phyloP scores from a whole-genome alignment of 257 asterid species.

The Solanum peruvianum region DNA sequence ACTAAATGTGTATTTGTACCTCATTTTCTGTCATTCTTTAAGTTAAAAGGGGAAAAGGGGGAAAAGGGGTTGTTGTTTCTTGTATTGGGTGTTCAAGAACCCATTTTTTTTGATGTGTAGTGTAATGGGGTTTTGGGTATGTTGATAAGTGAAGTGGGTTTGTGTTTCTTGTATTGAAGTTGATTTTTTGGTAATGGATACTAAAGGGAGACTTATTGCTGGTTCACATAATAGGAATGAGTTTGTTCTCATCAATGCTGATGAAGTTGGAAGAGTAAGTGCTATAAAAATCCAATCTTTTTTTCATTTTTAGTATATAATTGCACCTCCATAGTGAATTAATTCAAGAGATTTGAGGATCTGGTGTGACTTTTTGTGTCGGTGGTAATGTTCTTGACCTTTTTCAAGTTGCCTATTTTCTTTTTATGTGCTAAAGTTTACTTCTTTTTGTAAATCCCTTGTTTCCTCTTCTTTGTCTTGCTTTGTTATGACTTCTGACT shows the following conservation, averaged over 20 bases:
- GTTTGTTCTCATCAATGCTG: conserved; percentile 95
- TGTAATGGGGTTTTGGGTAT: conserved; percentile 6
- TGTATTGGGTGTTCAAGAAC: conserved; percentile 4
- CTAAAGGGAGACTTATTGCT: conserved; percentile 93
- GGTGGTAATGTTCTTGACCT: conserved; percentile 1
- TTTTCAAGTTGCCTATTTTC: conserved; percentile 4
- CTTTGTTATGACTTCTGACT: not conserved
- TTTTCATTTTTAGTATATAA: not conserved
- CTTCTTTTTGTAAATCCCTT: not conserved
- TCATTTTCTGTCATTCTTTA: conserved; percentile 47
- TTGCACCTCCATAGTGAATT: not conserved
- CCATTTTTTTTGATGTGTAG: not conserved
- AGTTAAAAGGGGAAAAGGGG: not conserved
- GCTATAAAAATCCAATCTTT: conserved; percentile 1
- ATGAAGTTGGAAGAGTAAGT: conserved; percentile 90
- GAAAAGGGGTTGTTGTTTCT: not conserved
- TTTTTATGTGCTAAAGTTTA: not conserved
- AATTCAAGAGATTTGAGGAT: not conserved
- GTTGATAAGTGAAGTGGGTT: not conserved
- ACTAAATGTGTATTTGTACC: conserved; percentile 16
- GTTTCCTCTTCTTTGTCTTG: not conserved
- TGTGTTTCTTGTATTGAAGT: not conserved
- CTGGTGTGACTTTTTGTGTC: not conserved
- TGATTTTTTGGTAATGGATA: conserved; percentile 38
- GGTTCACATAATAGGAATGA: conserved; percentile 97